Evolutionary conservation across 2,329 filamentous ascomycete genomes (phyloP).

Genomic region (Pseudocercospora fijiensis): DNA sequence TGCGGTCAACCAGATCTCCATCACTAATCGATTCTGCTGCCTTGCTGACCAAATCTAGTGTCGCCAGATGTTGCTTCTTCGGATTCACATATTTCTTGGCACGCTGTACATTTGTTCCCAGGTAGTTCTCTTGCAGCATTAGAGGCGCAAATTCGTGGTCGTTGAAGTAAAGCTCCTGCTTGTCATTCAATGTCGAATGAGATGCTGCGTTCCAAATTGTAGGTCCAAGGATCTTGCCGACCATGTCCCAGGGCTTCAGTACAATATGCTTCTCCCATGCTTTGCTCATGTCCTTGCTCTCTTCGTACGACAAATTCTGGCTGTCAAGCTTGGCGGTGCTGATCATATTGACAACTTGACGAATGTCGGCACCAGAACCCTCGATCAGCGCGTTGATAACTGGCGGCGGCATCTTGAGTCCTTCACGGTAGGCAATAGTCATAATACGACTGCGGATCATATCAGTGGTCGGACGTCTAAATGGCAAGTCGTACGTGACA

Average conservation of each 20-base stretch:
- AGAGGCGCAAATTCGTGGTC: conserved; percentile 96
- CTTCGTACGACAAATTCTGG: conserved; percentile 73
- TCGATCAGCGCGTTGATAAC: conserved; percentile 94
- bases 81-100: conserved; percentile 58
- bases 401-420: conserved; percentile 75
- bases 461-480: conserved; percentile 84
- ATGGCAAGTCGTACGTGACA: conserved; percentile 79
- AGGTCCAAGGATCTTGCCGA: conserved; percentile 82
- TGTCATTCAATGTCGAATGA: conserved; percentile 88
- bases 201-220: conserved; percentile 82
- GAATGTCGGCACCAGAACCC: conserved; percentile 91
- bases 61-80: conserved; percentile 72
- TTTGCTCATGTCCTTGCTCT: conserved; percentile 92
- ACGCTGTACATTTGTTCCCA: conserved; percentile 73
- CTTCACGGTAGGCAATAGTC: conserved; percentile 91
- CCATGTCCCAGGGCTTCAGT: conserved; percentile 97
- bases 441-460: conserved; percentile 89
- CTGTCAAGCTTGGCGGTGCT: conserved; percentile 89
- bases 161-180: conserved; percentile 98
- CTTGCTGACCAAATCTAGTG: conserved; percentile 80
- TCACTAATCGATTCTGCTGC: conserved; percentile 97
- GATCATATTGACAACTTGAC: conserved; percentile 98
- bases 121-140: conserved; percentile 98
- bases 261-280: conserved; percentile 98
- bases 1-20: conserved; percentile 89